Evolutionary conservation across 306 rosid genomes (phyloP).

Genomic region (cucumber (Cucumis sativus)): DNA sequence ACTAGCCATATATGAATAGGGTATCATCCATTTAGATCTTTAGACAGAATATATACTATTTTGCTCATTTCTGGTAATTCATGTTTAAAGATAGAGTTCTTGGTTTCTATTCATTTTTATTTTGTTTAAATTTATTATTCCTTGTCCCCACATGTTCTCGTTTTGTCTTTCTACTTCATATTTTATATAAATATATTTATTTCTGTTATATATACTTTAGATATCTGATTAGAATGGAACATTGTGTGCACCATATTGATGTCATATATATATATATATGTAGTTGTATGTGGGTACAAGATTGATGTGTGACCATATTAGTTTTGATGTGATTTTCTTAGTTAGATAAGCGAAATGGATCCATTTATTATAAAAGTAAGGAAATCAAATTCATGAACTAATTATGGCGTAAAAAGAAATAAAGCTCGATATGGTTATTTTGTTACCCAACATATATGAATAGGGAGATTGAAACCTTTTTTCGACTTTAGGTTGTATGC

Average conservation of each 20-base stretch:
- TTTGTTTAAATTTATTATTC: background rate
- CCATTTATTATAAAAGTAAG: background rate
- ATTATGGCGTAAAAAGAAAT: background rate
- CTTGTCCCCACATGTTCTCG: background rate
- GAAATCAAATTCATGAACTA: background rate
- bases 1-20: background rate
- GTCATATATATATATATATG: too few species aligned
- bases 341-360: background rate
- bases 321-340: background rate
- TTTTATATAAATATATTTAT: background rate
- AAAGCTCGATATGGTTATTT: background rate
- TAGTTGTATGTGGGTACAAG: background rate
- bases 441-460: background rate
- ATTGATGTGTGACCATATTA: background rate
- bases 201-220: background rate
- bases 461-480: background rate
- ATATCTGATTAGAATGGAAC: background rate
- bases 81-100: background rate
- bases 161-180: background rate
- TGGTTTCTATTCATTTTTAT: background rate
- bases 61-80: background rate
- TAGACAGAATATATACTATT: background rate
- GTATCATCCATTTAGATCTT: conserved; percentile 3
- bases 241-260: background rate
- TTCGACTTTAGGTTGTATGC: background rate